Base-by-base conservation (phyloP, 1,284 basidiomycete species). In the Marasmius tenuissimus region DNA sequence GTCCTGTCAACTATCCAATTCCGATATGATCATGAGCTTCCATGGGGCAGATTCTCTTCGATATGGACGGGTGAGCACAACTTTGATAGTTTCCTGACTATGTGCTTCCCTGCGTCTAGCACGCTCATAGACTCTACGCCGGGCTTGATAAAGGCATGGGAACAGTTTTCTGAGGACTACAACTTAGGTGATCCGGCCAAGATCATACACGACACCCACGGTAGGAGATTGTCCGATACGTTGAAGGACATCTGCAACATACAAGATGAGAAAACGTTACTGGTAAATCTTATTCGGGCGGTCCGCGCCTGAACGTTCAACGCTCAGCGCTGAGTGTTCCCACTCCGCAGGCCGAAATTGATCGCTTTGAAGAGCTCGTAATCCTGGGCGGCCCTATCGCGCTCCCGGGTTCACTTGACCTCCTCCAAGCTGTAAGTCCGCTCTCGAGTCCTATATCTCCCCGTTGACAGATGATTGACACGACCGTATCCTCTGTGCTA, bases 121-220 rank as follows among this genome's bases (percentile, higher is more conserved):
- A 89, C 88, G 10, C 79, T 90, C 61, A 83, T 90, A 62, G 88
- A 91, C 73, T 89, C 88, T 3, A 90, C 88, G 7, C 87, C 87
- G 2, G 89, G 89, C 5, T 84, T 90, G 22, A 65, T 84, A 55
- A 79, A 79, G 66, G 86, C 87, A 14, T 91, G 88, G 88, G 74
- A 79, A 53, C 81, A 73, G 47, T 91, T 89, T 68, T 76, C 80
- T 37, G 76, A 74, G 48, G 79, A 85, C 57, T 89, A 89, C 67
- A 74, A 78, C 59, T 79, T 90, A 35, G 79, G 78, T 11, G 81
- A 87, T 65, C 78, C 74, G 48, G 66, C 69, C 38, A 73, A 70
- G n/a, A 80, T 83, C 33, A 78, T 82, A 5, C 81, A 86, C 66
- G 75, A 81, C 4, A 85, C 88, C 0, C 91, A 93, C 71, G 91